These are phyloP conservation scores for Ormosia semicastrata DNA, from an alignment of 306 rosid genomes.

Conservation along the genomic window DNA sequence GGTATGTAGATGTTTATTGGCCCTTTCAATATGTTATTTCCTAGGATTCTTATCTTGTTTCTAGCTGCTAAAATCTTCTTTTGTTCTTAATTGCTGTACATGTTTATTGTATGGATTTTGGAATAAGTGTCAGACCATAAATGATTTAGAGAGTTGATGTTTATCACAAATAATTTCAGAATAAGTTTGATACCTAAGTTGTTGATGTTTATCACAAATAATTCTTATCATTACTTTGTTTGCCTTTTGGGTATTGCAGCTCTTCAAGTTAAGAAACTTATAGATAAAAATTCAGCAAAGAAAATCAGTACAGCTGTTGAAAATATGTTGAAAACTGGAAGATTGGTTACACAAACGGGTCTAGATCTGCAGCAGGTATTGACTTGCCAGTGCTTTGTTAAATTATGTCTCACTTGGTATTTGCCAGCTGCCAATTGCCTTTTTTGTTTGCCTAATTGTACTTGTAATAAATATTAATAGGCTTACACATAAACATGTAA, in stretches of 20 bases:
- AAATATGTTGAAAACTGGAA: constrained; percentile 83
- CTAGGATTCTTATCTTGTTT: constrained; percentile 2
- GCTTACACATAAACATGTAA: neutral
- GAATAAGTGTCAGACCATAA: neutral
- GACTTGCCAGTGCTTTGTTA: constrained; percentile 16
- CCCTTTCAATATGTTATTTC: constrained; percentile 16
- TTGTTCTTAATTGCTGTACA: neutral
- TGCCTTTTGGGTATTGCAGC: constrained; percentile 43
- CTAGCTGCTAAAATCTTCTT: neutral
- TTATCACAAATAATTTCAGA: neutral
- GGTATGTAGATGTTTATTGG: constrained; percentile 48
- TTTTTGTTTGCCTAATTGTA: neutral
- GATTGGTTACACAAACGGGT: constrained; percentile 57
- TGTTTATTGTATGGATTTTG: neutral
- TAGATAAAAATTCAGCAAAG: constrained; percentile 59
- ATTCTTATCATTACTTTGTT: constrained; percentile 9
- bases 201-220: neutral
- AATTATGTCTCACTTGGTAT: constrained; percentile 7
- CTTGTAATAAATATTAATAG: neutral
- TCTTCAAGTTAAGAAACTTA: constrained; percentile 51
- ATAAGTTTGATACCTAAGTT: neutral
- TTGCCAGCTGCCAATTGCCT: neutral
- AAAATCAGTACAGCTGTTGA: constrained; percentile 58
- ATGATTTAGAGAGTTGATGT: neutral
- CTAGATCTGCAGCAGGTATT: constrained; percentile 95